Conservation (phyloP, 176 grass and related monocot species). For the Zoysia japonica region DNA sequence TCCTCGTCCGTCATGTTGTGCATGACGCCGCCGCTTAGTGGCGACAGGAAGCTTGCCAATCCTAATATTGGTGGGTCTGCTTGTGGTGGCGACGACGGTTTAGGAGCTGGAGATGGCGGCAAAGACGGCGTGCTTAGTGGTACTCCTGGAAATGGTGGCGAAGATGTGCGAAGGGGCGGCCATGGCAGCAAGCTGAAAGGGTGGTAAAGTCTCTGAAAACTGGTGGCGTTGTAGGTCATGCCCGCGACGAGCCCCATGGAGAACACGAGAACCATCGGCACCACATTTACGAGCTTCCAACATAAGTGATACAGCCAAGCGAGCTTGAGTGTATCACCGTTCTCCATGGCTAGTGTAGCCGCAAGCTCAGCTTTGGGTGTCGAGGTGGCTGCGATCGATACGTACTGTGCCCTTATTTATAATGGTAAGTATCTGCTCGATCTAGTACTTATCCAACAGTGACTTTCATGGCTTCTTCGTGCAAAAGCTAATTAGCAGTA, state of each 20-base stretch:
- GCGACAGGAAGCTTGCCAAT: not conserved
- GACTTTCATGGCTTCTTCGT: too few relatives aligned
- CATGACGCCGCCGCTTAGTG: not conserved
- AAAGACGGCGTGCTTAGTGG: not conserved
- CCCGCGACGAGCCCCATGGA: constrained; percentile 14
- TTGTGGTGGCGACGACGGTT: too few relatives aligned
- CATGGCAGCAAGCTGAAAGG: not conserved
- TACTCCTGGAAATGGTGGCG: not conserved
- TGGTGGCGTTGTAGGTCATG: constrained; percentile 12
- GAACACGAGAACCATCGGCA: not conserved
- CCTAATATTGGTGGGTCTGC: not conserved
- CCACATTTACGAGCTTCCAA: not conserved
- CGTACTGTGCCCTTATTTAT: too few relatives aligned
- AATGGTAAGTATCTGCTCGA: too few relatives aligned
- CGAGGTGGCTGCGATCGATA: too few relatives aligned
- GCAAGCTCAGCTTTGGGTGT: not conserved
- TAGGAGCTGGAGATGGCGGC: not conserved
- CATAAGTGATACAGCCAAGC: not conserved
- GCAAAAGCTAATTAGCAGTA: too few relatives aligned
- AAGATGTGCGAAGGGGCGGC: not conserved
- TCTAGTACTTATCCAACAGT: too few relatives aligned
- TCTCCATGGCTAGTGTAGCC: not conserved
- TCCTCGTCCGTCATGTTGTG: constrained; percentile 68
- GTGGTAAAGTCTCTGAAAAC: not conserved
- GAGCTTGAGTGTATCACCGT: not conserved